A percentile compares a stretch with the other conserved stretches of the same genome.
phyloP scores from a whole-genome alignment of 345 rosid genomes.

The Conringia planisiliqua region DNA sequence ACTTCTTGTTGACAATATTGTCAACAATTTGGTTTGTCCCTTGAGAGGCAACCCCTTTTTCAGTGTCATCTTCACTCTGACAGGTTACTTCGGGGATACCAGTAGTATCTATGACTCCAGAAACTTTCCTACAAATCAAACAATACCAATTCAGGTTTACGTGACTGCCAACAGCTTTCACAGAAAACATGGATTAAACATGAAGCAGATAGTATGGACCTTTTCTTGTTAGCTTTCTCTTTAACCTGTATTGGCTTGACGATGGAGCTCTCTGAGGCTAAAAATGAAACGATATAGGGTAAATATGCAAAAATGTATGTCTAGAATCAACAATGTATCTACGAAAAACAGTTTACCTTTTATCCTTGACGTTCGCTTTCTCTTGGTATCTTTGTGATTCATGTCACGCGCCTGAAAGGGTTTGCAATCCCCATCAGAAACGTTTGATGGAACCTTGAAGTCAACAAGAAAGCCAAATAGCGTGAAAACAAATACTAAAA shows the following conservation, averaged over 20 bases:
- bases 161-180: not conserved
- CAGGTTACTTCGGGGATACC: constrained; percentile 14
- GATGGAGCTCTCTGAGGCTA: constrained; percentile 36
- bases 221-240: constrained; percentile 40
- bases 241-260: constrained; percentile 26
- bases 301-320: not conserved
- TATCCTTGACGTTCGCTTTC: constrained; percentile 38
- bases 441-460: constrained; percentile 37
- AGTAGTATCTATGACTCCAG: constrained; percentile 14
- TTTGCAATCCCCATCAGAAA: constrained; percentile 26
- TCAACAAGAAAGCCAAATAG: constrained; percentile 24
- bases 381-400: constrained; percentile 34
- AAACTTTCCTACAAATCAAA: constrained; percentile 23
- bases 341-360: constrained; percentile 32
- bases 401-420: constrained; percentile 19
- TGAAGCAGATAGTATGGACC: constrained; percentile 31
- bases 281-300: constrained; percentile 15
- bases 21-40: constrained; percentile 12
- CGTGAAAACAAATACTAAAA: constrained; percentile 8
- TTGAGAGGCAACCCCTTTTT: constrained; percentile 6
- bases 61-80: not conserved
- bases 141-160: not conserved
- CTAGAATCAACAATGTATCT: not conserved
- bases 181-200: not conserved
- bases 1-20: not conserved